Evolutionary conservation across 169 alveolate genomes (phyloP), one percentile per base, ranked within the genome.

Genomic region (Cryptosporidium viatorum): DNA sequence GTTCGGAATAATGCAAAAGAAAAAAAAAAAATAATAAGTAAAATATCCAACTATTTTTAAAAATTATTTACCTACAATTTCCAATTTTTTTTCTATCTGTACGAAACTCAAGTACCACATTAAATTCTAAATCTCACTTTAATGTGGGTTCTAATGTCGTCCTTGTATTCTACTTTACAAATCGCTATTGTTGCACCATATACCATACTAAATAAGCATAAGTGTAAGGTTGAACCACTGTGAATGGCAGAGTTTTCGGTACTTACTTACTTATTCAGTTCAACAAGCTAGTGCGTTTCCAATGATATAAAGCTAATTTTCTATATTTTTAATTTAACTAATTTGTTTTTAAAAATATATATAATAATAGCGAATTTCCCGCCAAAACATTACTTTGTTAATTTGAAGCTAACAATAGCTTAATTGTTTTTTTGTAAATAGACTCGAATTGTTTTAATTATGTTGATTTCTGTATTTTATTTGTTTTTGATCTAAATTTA

Each of bases 91-190:
- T 9, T 8, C 35, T 12, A 48, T 48, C 35, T 70, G 84, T 70
- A 48, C 45, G 41, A 70, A 1, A 26, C 67, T 45, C 41, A 70
- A 70, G 84, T 70, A 70, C 69, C 69, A 50, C 48, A 70, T 70
- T 48, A 70, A 45, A 50, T 29, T 8, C 23, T 0, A 37, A 43
- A 45, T 70, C 84, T 70, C n/a, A 16, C 14, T 43, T 35, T 70
- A 65, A 70, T 70, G 48, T 70, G 69, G 84, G 84, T 70, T 70
- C 84, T 48, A 29, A 0, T 55, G 12, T n/a, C 67, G 35, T 26
- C 37, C 3, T 26, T 55, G 23, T 12, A 55, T 21, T 55, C 16
- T n/a, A 16, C 21, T 41, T 41, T 8, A 10, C n/a, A 21, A 65
- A 33, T 29, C 14, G 45, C 37, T 41, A 69, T 41, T 69, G 2